Base-by-base conservation (phyloP, 331 rosid species). In the Saraca asoca region DNA sequence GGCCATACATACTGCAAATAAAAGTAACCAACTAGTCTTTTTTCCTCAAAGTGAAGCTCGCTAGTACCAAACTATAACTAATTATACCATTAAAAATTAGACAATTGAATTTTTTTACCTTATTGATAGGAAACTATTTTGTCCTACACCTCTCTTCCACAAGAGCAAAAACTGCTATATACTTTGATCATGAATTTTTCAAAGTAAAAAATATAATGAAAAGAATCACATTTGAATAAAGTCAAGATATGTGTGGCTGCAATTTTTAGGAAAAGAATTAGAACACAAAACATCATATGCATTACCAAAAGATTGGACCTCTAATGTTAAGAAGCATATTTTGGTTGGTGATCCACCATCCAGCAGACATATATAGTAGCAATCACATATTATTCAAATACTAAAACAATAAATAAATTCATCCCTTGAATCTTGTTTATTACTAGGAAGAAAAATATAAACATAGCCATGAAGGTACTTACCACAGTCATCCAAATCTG, bases 21-120 rank as follows among this genome's bases (percentile, higher is more conserved):
- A 33, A 1, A 52, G 58, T 41, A 51, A 12, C 16, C 20, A 48
- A 39, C 50, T 62, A 35, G 60, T 12, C 16, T 44, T 48, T 7
- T 19, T 54, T 64, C 41, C 71, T 9, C 6, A 38, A 15, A 34
- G 38, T 56, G 6, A 46, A 46, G 12, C 12, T 46, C 1, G 43
- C 43, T 2, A 39, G 43, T 39, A 42, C 18, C 24, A 63, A 63
- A 72, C 50, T 63, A 61, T 12, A 51, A 51, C 14, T 50, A 61
- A 51, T 15, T 60, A 11, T 29, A 61, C 34, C 37, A n/a, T 20
- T 8, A n/a, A 43, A 59, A 70, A 39, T 9, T 5, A 9, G 43
- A 39, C 43, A 39, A 39, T 9, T 39, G 43, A 39, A 39, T 8
- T 39, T 8, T 2, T 39, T 10, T 6, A 9, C 10, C 8, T 3